A percentile compares a stretch with the other conserved stretches of the same genome.
Evolutionary conservation across 2,329 filamentous ascomycete genomes (phyloP).

Genomic region (Aureobasidium sp.): DNA sequence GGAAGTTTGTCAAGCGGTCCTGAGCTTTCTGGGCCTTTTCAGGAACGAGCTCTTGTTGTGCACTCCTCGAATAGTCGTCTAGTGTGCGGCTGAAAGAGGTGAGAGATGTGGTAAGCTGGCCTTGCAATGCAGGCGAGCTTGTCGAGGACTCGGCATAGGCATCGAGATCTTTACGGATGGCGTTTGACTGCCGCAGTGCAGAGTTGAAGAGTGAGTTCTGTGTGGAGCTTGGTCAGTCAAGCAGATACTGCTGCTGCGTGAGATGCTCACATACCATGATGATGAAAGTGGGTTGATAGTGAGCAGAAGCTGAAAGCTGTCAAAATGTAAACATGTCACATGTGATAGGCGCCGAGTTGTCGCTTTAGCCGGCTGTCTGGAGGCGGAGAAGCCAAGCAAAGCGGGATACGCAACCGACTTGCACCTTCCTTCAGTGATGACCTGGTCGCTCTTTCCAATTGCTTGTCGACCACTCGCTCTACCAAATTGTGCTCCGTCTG

Average conservation of each 20-base stretch:
- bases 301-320: neutral
- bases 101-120: conserved; percentile 71
- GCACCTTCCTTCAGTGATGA: neutral
- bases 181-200: conserved; percentile 74
- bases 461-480: neutral
- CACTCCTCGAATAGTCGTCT: conserved; percentile 81
- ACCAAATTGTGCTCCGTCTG: neutral
- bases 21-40: conserved; percentile 88
- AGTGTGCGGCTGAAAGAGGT: conserved; percentile 81
- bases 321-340: conserved; percentile 5
- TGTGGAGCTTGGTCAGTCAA: neutral
- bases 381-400: conserved; percentile 1
- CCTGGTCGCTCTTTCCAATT: neutral
- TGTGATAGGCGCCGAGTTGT: no score
- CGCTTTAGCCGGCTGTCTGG: no score
- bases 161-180: conserved; percentile 69
- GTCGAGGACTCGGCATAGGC: conserved; percentile 55
- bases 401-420: neutral
- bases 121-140: conserved; percentile 57
- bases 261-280: neutral
- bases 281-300: neutral
- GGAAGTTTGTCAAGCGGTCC: conserved; percentile 80
- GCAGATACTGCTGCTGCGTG: no score
- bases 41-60: conserved; percentile 80
- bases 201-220: conserved; percentile 64